phyloP scores from a whole-genome alignment of 2,329 filamentous ascomycete genomes.

The Atkinsonella texensis region DNA sequence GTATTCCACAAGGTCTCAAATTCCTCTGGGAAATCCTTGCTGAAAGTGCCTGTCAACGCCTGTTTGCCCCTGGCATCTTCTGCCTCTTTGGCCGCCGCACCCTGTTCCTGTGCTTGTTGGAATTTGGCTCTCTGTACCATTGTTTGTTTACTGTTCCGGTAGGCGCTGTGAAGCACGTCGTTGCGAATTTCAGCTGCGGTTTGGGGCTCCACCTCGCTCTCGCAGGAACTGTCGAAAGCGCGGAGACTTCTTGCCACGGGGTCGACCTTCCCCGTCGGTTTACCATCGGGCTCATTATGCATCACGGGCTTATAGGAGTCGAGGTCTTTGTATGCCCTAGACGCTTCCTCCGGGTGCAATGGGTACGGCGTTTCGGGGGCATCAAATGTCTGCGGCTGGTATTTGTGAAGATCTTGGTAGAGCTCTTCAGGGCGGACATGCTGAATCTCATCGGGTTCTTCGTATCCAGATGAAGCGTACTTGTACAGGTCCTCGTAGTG shows the following conservation, averaged over 20 bases:
- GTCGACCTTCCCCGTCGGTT: slow-evolving; percentile 18
- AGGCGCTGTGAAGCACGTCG: slow-evolving; percentile 18
- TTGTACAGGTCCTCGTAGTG: slow-evolving; percentile 21
- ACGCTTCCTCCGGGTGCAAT: slow-evolving; percentile 21
- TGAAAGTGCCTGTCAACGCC: slow-evolving; percentile 34
- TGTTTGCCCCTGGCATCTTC: slow-evolving; percentile 2
- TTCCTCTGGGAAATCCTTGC: slow-evolving; percentile 41
- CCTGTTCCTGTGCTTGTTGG: slow-evolving; percentile 7
- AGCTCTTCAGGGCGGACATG: slow-evolving; percentile 26
- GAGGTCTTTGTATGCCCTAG: slow-evolving; percentile 29
- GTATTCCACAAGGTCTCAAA: slow-evolving; percentile 31
- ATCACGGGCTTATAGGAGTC: slow-evolving; percentile 25
- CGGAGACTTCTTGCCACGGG: slow-evolving; percentile 22
- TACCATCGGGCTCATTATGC: slow-evolving; percentile 23
- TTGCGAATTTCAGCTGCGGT: slow-evolving; percentile 21
- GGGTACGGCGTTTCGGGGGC: slow-evolving; percentile 15
- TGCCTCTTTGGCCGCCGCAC: slow-evolving; percentile 5
- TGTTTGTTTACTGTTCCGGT: slow-evolving; percentile 10
- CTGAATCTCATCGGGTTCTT: slow-evolving; percentile 14
- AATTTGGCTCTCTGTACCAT: slow-evolving; percentile 9
- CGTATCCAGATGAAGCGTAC: slow-evolving; percentile 20
- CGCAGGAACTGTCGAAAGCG: slow-evolving; percentile 21
- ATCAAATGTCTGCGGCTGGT: slow-evolving; percentile 21
- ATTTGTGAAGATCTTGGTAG: slow-evolving; percentile 30
- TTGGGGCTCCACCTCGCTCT: slow-evolving; percentile 11